These are phyloP conservation scores for Mytilinidion resinicola DNA, from an alignment of 495 filamentous ascomycete species.

Conservation along the genomic window DNA sequence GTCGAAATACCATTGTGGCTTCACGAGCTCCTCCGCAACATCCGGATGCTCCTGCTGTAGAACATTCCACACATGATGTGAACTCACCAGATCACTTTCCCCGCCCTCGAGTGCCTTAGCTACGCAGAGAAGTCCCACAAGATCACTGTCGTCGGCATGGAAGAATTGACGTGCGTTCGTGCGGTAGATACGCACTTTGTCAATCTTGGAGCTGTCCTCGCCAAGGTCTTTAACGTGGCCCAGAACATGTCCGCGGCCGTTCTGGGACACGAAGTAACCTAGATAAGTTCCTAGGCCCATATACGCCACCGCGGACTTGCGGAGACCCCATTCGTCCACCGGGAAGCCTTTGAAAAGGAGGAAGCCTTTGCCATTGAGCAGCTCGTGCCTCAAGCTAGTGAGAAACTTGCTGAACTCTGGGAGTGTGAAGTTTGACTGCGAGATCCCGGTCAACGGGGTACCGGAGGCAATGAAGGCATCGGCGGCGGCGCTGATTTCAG, in stretches of 20 bases:
- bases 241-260: constrained; percentile 78
- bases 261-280: constrained; percentile 81
- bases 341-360: constrained; percentile 84
- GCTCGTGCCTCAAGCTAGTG: constrained; percentile 54
- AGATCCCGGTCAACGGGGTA: constrained; percentile 66
- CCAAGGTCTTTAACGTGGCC: constrained; percentile 89
- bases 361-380: constrained; percentile 82
- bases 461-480: constrained; percentile 60
- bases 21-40: constrained; percentile 64
- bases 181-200: constrained; percentile 80
- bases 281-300: constrained; percentile 86
- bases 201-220: constrained; percentile 72
- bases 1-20: constrained; percentile 89
- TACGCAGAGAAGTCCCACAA: constrained; percentile 83
- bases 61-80: constrained; percentile 76
- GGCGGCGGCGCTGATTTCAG: constrained; percentile 59
- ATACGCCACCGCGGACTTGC: constrained; percentile 78
- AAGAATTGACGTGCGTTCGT: constrained; percentile 82
- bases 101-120: constrained; percentile 72
- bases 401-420: constrained; percentile 55
- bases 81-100: constrained; percentile 74
- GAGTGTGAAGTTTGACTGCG: constrained; percentile 63
- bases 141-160: constrained; percentile 74
- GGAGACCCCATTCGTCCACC: constrained; percentile 64
- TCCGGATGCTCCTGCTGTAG: constrained; percentile 71